phyloP scores from a whole-genome alignment of 306 rosid species.

The Carpinus viminea region DNA sequence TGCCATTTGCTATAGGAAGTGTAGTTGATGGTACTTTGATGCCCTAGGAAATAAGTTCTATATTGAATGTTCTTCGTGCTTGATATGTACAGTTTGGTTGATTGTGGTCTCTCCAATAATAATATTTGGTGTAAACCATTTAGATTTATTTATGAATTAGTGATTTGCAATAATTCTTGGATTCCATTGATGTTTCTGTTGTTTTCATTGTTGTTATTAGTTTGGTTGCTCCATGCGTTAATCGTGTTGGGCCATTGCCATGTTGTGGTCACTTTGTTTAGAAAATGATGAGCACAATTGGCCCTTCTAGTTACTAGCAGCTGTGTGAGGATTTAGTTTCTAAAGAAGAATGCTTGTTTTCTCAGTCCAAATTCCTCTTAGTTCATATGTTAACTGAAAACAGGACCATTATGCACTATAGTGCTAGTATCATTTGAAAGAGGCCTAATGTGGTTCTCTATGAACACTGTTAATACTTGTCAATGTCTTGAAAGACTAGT shows the following conservation, averaged over 20 bases:
- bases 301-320: neutral
- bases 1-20: neutral
- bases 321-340: neutral
- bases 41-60: neutral
- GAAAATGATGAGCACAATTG: neutral
- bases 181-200: neutral
- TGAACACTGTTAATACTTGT: neutral
- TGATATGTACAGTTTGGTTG: slow-evolving; percentile 18
- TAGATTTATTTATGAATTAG: slow-evolving; percentile 4
- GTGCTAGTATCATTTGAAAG: neutral
- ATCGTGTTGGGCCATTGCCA: neutral
- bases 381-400: neutral
- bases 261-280: neutral
- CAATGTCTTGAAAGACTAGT: neutral
- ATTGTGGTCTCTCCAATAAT: slow-evolving; percentile 14
- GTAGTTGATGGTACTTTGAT: neutral
- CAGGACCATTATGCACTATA: neutral
- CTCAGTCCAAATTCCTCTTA: neutral
- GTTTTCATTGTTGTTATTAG: neutral
- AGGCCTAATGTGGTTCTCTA: neutral
- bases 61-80: neutral
- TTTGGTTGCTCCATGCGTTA: neutral
- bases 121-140: neutral
- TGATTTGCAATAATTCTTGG: neutral
- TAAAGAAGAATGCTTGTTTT: neutral